Evolutionary conservation across 352 stramenopile species (phyloP), one percentile per base, ranked within the genome.

Genomic region (Pythium periplocum): DNA sequence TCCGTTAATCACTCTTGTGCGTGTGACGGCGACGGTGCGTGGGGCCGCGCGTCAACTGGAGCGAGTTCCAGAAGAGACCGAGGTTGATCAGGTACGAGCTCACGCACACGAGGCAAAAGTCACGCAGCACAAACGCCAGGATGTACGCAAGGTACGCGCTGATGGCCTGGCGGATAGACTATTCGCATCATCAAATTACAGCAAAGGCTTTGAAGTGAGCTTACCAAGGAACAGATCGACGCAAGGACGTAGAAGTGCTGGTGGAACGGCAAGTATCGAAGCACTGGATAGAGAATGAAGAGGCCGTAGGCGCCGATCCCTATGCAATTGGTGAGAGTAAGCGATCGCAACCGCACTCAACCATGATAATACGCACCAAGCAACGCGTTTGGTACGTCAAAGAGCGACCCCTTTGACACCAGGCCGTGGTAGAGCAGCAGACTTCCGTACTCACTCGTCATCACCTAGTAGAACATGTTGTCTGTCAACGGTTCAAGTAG

Each of bases 101-200:
- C 38, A 82, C 47, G 52, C 73, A 85, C 53, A 87, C 71, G 43
- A 87, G 11, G 30, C 76, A 87, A 37, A 87, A 62, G 49, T 84
- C 71, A 31, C 69, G 66, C 42, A 85, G 53, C 36, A 85, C 64
- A 42, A 85, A 79, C 36, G 54, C 64, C 46, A 87, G 54, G 40
- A 87, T 70, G 69, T 75, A 84, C 11, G 66, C 73, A 53, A 87
- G 53, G 50, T 85, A 85, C 32, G 66, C 45, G 26, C 68, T 76
- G 38, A 80, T 41, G 10, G 57, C 59, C 76, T 87, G 35, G 1
- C 32, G n/a, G 10, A 57, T 32, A 48, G 8, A 31, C 43, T 6
- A 31, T 30, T 43, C 10, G 47, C n/a, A 41, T 9, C n/a, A 42
- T 33, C 34, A 33, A 6, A 26, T 6, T 32, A 31, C 4, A 53